Evolutionary conservation across 768 basidiomycete genomes (phyloP).

Genomic region (Rhizopogon roseolus): DNA sequence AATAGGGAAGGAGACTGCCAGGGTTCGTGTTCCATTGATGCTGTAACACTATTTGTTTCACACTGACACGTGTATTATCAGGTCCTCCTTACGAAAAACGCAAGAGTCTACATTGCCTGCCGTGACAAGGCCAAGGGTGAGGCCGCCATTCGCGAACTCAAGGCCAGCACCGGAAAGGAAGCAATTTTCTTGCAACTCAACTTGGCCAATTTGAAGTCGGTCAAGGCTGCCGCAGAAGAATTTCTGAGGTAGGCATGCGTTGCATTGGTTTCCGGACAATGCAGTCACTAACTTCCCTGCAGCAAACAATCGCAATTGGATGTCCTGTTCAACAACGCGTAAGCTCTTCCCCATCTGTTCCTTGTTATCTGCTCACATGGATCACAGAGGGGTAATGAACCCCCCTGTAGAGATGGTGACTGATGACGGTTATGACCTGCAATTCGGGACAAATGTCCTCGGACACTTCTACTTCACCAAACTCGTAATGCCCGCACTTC

Average conservation of each 20-base stretch:
- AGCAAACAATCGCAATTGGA: constrained; percentile 18
- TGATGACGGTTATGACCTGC: constrained; percentile 36
- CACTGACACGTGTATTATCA: neutral
- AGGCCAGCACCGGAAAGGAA: constrained; percentile 20
- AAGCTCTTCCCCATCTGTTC: neutral
- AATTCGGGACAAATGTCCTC: constrained; percentile 35
- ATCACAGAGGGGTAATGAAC: constrained; percentile 25
- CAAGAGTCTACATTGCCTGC: constrained; percentile 25
- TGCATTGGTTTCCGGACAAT: neutral
- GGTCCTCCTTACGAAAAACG: constrained; percentile 22
- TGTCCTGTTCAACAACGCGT: constrained; percentile 28
- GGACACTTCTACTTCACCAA: constrained; percentile 32
- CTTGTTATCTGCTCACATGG: neutral
- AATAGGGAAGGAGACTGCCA: constrained; percentile 37
- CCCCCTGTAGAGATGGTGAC: constrained; percentile 27
- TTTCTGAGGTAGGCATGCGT: constrained; percentile 26
- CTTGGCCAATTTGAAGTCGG: constrained; percentile 32
- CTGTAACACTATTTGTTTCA: neutral
- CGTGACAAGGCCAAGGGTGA: constrained; percentile 17
- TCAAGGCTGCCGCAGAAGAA: constrained; percentile 36
- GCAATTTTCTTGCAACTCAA: constrained; percentile 34
- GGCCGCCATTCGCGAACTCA: constrained; percentile 11
- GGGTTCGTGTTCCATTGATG: constrained; percentile 2
- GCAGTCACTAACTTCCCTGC: neutral
- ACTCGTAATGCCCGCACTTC: constrained; percentile 29